Evolutionary conservation across 2,329 filamentous ascomycete species (phyloP), one percentile per base, ranked within the genome.

Genomic region (Botrytis medusae): DNA sequence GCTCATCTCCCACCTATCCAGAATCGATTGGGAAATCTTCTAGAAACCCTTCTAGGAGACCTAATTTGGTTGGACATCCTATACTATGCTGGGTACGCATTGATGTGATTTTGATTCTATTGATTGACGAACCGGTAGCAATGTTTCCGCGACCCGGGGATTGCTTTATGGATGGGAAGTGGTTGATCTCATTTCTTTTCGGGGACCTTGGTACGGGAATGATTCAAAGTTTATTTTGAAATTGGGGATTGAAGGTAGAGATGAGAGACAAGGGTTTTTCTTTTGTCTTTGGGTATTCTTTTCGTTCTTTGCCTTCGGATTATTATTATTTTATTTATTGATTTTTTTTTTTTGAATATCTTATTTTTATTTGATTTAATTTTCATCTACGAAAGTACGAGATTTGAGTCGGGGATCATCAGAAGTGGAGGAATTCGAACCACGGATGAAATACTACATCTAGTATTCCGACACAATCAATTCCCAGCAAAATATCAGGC

Each of bases 1-100:
- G 25, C 51, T 54, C 51, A 54, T 29, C 51, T 54, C n/a, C 51
- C n/a, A 18, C 51, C 25, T 2, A 18, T 29, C 51, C 51, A n/a
- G 51, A 54, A 54, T n/a, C 51, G 51, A 54, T 54, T 54, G n/a
- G 51, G 25, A 62, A 62, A 34, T 25, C 63, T 65, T 65, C 63
- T 48, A 46, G 63, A 48, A 65, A 25, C 12, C 29, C 44, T 44
- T 48, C 42, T 8, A 34, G 6, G 10, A 12, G 22, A 6, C 34
- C 60, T 22, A 40, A 34, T 34, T 5, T 48, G n/a, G 20, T 25
- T 25, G 44, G 6, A 25, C 20, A 7, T 9, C 14, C 7, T 18
- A 25, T 48, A 29, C 7, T 10, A 22, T 48, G 7, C 63, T 25
- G 46, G 63, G 63, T 48, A 25, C 63, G 63, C 63, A 48, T 48